Evolutionary conservation across 306 rosid genomes (phyloP).

Genomic region (Purshia tridentata): DNA sequence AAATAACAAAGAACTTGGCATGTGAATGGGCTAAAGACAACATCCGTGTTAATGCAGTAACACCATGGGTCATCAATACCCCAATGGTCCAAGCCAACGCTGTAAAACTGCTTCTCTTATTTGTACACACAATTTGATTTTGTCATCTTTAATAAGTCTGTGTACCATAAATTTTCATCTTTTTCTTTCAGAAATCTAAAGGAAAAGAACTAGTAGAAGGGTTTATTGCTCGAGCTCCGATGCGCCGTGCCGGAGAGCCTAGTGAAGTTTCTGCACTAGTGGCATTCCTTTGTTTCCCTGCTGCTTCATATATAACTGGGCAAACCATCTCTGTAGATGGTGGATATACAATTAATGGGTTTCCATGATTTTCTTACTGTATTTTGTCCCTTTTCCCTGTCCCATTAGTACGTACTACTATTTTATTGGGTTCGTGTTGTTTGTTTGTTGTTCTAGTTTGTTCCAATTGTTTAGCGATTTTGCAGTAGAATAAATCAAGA

Average conservation of each 20-base stretch:
- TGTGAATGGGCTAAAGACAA: conserved; percentile 27
- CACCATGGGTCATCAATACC: conserved; percentile 28
- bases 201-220: no score
- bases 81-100: neutral
- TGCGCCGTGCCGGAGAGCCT: conserved; percentile 15
- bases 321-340: conserved; percentile 18
- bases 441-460: no score
- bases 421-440: no score
- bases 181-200: neutral
- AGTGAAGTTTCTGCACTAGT: conserved; percentile 21
- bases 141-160: neutral
- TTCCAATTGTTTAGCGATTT: no score
- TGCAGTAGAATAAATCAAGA: no score
- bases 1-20: conserved; percentile 25
- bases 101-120: no score
- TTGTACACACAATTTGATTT: neutral
- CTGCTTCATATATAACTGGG: conserved; percentile 24
- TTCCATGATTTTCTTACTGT: no score
- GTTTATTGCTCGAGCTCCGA: conserved; percentile 2
- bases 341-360: conserved; percentile 5
- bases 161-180: neutral
- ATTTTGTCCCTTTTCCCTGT: no score
- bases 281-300: conserved; percentile 28
- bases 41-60: conserved; percentile 17
- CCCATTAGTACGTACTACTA: no score